Evolutionary conservation across 2,329 filamentous ascomycete species (phyloP).

Genomic region (Alternaria arborescens): DNA sequence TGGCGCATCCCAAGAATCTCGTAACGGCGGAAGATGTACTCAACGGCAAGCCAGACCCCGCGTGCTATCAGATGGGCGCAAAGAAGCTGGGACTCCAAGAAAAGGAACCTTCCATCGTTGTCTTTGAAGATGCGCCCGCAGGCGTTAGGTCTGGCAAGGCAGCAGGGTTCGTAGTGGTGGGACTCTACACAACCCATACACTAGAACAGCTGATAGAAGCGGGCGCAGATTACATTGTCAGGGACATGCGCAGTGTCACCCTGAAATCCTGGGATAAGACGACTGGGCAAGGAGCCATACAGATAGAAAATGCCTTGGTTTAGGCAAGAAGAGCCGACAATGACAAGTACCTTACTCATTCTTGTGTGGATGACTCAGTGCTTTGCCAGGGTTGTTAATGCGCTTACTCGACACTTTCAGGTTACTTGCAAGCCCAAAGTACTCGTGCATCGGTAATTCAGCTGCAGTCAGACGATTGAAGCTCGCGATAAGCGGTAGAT

Average conservation of each 20-base stretch:
- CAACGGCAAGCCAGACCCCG: conserved; percentile 61
- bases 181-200: conserved; percentile 84
- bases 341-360: conserved; percentile 5
- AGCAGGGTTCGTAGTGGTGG: conserved; percentile 84
- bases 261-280: conserved; percentile 64
- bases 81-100: conserved; percentile 53
- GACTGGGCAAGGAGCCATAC: conserved; percentile 69
- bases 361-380: not conserved
- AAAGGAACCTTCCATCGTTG: conserved; percentile 65
- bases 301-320: conserved; percentile 70
- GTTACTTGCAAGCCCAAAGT: not conserved
- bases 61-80: conserved; percentile 57
- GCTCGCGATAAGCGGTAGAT: conserved; percentile 21
- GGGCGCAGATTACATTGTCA: conserved; percentile 87
- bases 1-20: conserved; percentile 57
- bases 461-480: conserved; percentile 25
- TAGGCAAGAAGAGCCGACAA: conserved; percentile 24
- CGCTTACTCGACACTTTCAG: conserved; percentile 12
- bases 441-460: conserved; percentile 18
- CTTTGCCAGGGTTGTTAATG: conserved; percentile 6
- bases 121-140: conserved; percentile 88
- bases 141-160: conserved; percentile 84
- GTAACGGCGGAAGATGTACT: conserved; percentile 61
- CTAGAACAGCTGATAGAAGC: conserved; percentile 75
- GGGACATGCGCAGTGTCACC: conserved; percentile 77